Base-by-base conservation (phyloP, 345 rosid species). In the Alliaria petiolata region DNA sequence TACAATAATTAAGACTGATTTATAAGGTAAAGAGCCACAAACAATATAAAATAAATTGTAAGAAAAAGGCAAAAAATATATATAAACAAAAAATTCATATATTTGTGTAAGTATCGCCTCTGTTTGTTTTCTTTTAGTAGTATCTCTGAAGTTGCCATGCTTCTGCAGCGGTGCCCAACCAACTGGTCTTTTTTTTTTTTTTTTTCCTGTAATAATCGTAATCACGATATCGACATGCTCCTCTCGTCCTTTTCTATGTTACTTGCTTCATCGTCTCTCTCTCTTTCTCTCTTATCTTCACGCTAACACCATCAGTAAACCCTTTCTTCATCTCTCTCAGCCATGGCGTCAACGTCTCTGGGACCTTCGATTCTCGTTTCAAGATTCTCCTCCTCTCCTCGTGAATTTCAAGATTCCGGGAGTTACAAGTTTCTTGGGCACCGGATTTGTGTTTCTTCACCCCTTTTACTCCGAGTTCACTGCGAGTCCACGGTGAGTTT, bases 271-370 rank as follows among this genome's bases (percentile, higher is more conserved):
- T 62, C 80, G 11, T 55, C 63, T 33, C 25, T 53, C 40, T 51
- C 20, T 53, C 17, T 60, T 22, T 22, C 25, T 50, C 56, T 54
- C 8, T 56, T 54, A 44, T 67, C 38, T 8, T 57, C 68, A 58
- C 73, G 43, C 61, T 26, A 56, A 56, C 28, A 56, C 61, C 61
- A 5, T 31, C 25, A 22, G 25, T 61, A 43, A 42, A 13, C 44
- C 16, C 40, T 14, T 20, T 26, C 33, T 22, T 62, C 43, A 6
- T 67, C 53, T 28, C 59, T 42, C 60, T 2, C 39, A 62, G 16
- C 67, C 49, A 77, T 77, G 80, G 50, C 76, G 56, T 64, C 80
- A 16, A 46, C 72, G 59, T 71, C 80, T 57, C 67, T 76, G n/a
- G 80, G 34, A 35, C 46, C 76, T 26, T 51, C 68, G 22, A 11